phyloP scores from a whole-genome alignment of 768 basidiomycete genomes.

The Leccinellum rugosiceps region DNA sequence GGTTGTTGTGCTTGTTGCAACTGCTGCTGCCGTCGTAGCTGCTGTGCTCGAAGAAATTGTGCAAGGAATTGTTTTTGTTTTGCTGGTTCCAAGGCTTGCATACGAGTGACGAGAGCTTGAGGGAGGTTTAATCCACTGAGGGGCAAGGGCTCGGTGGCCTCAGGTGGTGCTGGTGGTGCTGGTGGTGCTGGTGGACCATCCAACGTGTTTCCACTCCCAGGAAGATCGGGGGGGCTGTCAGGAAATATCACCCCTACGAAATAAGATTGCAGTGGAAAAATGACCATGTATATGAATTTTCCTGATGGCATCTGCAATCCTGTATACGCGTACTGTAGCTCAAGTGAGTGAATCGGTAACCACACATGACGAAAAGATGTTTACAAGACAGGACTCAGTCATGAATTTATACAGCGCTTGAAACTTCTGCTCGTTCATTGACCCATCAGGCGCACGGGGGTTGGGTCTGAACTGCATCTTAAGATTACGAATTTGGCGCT shows the following conservation, averaged over 20 bases:
- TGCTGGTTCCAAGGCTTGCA: conserved; percentile 24
- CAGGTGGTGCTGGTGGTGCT: too few species aligned
- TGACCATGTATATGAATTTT: conserved; percentile 39
- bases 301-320: conserved; percentile 49
- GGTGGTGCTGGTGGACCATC: conserved; percentile 6
- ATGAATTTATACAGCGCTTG: conserved; percentile 42
- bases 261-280: conserved; percentile 39
- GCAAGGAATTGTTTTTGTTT: conserved; percentile 20
- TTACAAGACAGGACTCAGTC: conserved; percentile 42
- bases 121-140: not conserved
- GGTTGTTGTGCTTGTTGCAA: conserved; percentile 19
- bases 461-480: conserved; percentile 40
- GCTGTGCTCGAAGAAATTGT: conserved; percentile 14
- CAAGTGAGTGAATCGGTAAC: conserved; percentile 19
- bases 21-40: conserved; percentile 28
- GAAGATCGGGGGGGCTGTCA: conserved; percentile 46
- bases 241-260: conserved; percentile 53
- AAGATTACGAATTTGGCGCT: conserved; percentile 31
- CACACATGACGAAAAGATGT: conserved; percentile 17
- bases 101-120: conserved; percentile 12
- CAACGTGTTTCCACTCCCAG: conserved; percentile 21
- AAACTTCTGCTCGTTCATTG: conserved; percentile 44
- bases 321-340: conserved; percentile 45
- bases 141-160: conserved; percentile 5
- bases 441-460: conserved; percentile 32